phyloP scores from a whole-genome alignment of 2,329 filamentous ascomycete species.

The Monosporascus sp. region DNA sequence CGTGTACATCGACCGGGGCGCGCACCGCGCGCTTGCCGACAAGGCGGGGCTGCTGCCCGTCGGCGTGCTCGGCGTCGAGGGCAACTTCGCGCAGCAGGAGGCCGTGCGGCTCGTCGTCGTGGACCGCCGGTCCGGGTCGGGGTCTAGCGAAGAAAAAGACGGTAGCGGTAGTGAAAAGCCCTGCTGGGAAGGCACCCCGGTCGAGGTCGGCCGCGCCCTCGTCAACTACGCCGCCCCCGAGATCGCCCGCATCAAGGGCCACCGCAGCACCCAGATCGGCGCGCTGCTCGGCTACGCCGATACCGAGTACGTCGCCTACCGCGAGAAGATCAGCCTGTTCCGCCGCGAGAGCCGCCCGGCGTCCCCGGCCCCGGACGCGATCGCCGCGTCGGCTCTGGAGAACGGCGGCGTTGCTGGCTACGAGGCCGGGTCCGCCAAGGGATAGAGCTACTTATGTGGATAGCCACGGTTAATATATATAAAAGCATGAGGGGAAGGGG shows the following conservation, averaged over 20 bases:
- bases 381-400: not conserved
- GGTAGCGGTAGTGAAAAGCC: conserved; percentile 16
- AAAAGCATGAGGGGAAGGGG: too few species aligned
- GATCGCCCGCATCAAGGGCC: conserved; percentile 77
- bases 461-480: not conserved
- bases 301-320: conserved; percentile 85
- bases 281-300: conserved; percentile 83
- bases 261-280: conserved; percentile 76
- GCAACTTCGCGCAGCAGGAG: conserved; percentile 86
- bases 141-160: too few species aligned
- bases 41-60: conserved; percentile 87
- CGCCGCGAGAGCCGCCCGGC: conserved; percentile 47
- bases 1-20: conserved; percentile 88
- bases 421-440: conserved; percentile 9
- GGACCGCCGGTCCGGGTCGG: conserved; percentile 43
- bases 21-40: conserved; percentile 69
- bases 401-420: conserved; percentile 13
- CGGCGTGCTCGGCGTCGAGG: conserved; percentile 86
- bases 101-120: conserved; percentile 83
- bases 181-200: conserved; percentile 45
- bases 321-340: conserved; percentile 82
- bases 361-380: conserved; percentile 34
- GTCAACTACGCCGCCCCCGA: conserved; percentile 91
- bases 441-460: conserved; percentile 2
- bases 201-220: conserved; percentile 80